These are phyloP conservation scores for Rosa persica DNA, from an alignment of 306 rosid species.

Conservation along the genomic window DNA sequence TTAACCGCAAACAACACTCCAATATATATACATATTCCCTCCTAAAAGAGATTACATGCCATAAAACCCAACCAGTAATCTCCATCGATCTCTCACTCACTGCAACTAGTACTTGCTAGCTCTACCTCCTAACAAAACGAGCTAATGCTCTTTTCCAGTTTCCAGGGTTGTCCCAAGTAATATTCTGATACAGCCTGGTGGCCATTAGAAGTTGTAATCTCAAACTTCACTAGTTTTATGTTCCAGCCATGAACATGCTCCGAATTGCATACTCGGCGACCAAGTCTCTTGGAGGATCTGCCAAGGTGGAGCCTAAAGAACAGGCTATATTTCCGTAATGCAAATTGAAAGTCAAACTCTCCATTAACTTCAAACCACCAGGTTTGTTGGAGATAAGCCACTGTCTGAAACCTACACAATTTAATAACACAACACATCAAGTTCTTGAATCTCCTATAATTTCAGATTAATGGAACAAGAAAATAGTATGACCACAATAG, in stretches of 20 bases:
- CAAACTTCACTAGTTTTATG: conserved; percentile 66
- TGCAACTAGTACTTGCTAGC: conserved; percentile 18
- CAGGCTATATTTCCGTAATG: conserved; percentile 57
- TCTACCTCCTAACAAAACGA: conserved; percentile 30
- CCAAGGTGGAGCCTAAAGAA: conserved; percentile 83
- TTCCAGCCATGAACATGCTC: conserved; percentile 87
- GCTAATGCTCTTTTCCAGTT: conserved; percentile 43
- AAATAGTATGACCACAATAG: not conserved
- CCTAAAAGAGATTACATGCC: conserved; percentile 12
- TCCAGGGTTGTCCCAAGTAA: conserved; percentile 68
- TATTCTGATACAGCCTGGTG: conserved; percentile 51
- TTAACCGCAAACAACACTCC: not conserved
- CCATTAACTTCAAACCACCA: conserved; percentile 96
- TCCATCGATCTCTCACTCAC: conserved; percentile 5
- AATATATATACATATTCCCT: not conserved
- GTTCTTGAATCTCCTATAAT: conserved; percentile 9
- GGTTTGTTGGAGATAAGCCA: conserved; percentile 90
- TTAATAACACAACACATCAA: not conserved
- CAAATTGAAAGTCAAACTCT: conserved; percentile 76
- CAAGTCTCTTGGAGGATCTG: conserved; percentile 59
- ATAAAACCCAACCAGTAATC: not conserved
- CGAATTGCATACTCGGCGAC: conserved; percentile 61
- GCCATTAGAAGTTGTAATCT: conserved; percentile 68
- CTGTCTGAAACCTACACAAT: conserved; percentile 59
- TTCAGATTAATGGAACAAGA: not conserved